Evolutionary conservation across 192 early-diverging fungal genomes (phyloP).

Genomic region (Umbelopsis sp.): DNA sequence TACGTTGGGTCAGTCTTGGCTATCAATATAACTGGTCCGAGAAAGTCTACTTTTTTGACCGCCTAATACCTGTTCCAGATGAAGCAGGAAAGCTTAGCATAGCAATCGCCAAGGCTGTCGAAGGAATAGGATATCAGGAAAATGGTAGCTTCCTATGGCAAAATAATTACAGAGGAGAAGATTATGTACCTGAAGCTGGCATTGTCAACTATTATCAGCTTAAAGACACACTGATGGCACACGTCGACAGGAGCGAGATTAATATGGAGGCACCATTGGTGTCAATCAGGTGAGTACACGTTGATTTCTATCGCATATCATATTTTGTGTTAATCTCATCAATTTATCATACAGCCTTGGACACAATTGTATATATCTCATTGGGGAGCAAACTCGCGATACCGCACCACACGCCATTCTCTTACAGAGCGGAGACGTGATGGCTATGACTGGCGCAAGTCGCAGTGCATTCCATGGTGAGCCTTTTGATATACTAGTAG

Average conservation of each 20-base stretch:
- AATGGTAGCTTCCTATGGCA: conserved; percentile 17
- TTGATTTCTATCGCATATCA: background rate
- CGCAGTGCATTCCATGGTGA: conserved; percentile 83
- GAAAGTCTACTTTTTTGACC: conserved; percentile 77
- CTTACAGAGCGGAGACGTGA: conserved; percentile 84
- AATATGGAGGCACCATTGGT: conserved; percentile 85
- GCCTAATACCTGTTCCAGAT: conserved; percentile 67
- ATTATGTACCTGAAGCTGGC: conserved; percentile 83
- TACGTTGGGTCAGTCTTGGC: conserved; percentile 78
- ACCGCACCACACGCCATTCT: conserved; percentile 67
- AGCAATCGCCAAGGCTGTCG: conserved; percentile 66
- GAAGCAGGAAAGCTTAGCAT: conserved; percentile 60
- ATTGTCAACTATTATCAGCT: conserved; percentile 93
- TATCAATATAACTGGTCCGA: conserved; percentile 82
- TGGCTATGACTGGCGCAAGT: conserved; percentile 84
- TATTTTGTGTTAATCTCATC: conserved; percentile 7
- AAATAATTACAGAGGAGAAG: conserved; percentile 58
- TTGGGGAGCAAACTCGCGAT: conserved; percentile 77
- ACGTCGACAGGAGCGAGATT: conserved; percentile 90
- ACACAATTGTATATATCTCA: conserved; percentile 76
- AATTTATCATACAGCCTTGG: conserved; percentile 54
- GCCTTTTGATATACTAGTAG: background rate
- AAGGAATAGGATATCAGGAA: conserved; percentile 39
- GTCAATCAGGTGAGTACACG: conserved; percentile 63
- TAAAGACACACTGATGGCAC: conserved; percentile 83